A percentile compares a stretch with the other conserved stretches of the same genome.
Conservation (phyloP, 306 rosid species). For the Acmispon strigosus region DNA sequence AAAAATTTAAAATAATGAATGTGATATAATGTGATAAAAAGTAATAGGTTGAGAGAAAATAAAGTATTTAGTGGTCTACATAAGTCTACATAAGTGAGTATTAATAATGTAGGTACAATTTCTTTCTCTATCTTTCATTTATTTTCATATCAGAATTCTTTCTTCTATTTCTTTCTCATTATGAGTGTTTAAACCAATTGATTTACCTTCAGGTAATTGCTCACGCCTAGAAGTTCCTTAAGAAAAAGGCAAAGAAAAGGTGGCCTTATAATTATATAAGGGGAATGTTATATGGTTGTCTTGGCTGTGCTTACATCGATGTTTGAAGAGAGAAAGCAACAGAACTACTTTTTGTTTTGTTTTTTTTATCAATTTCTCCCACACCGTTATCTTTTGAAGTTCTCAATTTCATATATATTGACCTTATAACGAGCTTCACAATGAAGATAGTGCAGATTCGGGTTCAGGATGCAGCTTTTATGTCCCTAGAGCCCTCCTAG, state of each 20-base stretch:
- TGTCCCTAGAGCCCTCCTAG: background rate
- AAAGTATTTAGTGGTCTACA: no score
- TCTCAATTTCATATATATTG: background rate
- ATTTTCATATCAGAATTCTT: no score
- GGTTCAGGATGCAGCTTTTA: constrained; percentile 28
- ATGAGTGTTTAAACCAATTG: no score
- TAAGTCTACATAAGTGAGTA: no score
- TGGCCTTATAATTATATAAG: background rate
- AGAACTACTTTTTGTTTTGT: background rate
- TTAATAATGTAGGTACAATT: no score
- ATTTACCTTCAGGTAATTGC: no score
- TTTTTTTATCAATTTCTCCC: background rate
- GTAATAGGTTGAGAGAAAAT: no score
- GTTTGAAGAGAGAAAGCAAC: constrained; percentile 18
- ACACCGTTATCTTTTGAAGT: background rate
- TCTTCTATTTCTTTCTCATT: no score
- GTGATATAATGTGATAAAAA: no score
- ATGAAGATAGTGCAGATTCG: constrained; percentile 31
- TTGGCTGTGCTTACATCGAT: background rate
- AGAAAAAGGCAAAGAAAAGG: background rate
- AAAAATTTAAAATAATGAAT: no score
- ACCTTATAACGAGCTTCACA: background rate
- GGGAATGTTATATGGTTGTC: background rate
- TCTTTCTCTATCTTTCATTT: no score
- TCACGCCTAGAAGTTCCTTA: no score